A percentile compares a stretch with the other conserved stretches of the same genome.
phyloP scores from a whole-genome alignment of 2,329 filamentous ascomycete genomes.

The Septoria linicola region DNA sequence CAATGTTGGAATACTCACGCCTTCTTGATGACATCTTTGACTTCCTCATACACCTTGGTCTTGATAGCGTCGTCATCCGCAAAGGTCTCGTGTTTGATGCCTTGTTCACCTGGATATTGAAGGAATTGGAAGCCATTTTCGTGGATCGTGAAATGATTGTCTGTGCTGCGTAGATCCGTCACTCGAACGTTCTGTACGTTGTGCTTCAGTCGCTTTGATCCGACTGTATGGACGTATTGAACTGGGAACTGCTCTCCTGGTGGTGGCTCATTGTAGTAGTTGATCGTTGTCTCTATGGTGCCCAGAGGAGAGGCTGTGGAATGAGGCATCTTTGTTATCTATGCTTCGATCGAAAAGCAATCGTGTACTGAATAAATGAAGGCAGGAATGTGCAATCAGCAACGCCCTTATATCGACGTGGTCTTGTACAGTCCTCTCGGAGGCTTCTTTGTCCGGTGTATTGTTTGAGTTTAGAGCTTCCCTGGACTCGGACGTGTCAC shows the following conservation, averaged over 20 bases:
- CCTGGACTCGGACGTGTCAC: too few species aligned
- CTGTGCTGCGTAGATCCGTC: constrained; percentile 9
- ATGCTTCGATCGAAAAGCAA: too few species aligned
- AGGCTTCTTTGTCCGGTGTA: too few species aligned
- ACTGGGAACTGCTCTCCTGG: not conserved
- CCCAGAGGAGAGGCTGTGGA: constrained; percentile 2
- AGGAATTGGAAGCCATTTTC: constrained; percentile 14
- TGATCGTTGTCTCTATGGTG: constrained; percentile 6
- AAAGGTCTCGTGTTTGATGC: constrained; percentile 11
- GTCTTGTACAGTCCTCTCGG: too few species aligned
- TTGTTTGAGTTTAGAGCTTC: too few species aligned
- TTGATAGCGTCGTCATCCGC: constrained; percentile 1
- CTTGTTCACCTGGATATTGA: constrained; percentile 2
- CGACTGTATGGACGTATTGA: constrained; percentile 1
- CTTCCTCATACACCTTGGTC: constrained; percentile 1
- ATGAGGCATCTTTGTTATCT: constrained; percentile 7
- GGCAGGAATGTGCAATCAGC: too few species aligned
- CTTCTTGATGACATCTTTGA: constrained; percentile 12
- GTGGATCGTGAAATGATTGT: constrained; percentile 10
- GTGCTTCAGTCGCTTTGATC: constrained; percentile 6
- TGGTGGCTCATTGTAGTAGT: constrained; percentile 10
- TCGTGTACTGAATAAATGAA: too few species aligned
- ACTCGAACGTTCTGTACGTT: constrained; percentile 3
- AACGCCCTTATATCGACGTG: too few species aligned
- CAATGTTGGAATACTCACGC: not conserved